Base-by-base conservation (phyloP, 2,329 filamentous ascomycete genomes). In the Colletotrichum liriopes region DNA sequence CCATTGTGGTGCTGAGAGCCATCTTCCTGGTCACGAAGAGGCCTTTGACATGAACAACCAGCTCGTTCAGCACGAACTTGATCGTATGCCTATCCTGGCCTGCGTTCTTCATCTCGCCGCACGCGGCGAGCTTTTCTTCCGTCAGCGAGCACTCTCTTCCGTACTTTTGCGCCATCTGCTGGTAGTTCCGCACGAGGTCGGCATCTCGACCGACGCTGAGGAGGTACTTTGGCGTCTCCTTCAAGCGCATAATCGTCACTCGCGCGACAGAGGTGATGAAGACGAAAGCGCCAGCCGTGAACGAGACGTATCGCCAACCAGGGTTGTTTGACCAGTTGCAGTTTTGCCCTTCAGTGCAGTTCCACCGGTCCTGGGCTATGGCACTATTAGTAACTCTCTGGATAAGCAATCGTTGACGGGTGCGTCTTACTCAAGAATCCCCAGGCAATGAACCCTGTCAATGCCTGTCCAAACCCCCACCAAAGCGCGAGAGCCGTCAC, bases 11-110 rank as follows among this genome's bases (percentile, higher is more conserved):
- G 0, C 89, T 92, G 2, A 91, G 77, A 1, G 83, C 88, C 67
- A 94, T 88, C 68, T 85, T 87, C 64, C 80, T 87, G 0, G 91
- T 93, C 0, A 84, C 82, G 76, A 92, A 94, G 1, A 95, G 86
- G 3, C 92, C 92, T 20, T 85, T 83, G 32, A 94, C 77, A 77
- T 95, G 93, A 26, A 86, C 76, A 6, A 20, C 59, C 16, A 68
- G 45, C 68, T 73, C 72, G n/a, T 54, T 29, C 7, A 59, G 37
- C 11, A 72, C 63, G 26, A 68, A 73, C 23, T 39, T 51, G 16
- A 66, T 1, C 6, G n/a, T 65, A 26, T 65, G 54, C 5, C 72
- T 47, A n/a, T 62, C 39, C 32, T 58, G 80, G 69, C 85, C 83
- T 0, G 82, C 80, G 0, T 81, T 78, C 63, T 76, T 76, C 64